Evolutionary conservation across 208 protist genomes (phyloP).

Genomic region (Acanthamoeba quina): DNA sequence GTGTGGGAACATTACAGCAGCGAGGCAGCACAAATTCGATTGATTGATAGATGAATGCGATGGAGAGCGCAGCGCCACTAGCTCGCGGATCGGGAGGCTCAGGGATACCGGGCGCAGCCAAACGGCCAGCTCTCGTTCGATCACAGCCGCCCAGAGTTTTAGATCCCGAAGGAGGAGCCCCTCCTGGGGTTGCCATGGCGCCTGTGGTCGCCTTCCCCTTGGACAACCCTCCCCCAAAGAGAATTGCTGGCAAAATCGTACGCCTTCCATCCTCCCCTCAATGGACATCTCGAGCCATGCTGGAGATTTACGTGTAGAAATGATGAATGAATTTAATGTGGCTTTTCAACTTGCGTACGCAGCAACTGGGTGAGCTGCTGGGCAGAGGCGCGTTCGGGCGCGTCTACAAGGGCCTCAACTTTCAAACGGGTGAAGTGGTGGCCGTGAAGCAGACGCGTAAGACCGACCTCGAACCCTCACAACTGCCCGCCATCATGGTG

Average conservation of each 20-base stretch:
- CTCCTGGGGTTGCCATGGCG: background rate
- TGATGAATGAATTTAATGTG: background rate
- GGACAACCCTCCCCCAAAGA: slow-evolving; percentile 17
- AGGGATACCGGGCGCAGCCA: background rate
- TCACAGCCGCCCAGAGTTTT: background rate
- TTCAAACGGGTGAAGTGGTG: slow-evolving; percentile 85
- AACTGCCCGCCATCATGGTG: slow-evolving; percentile 81
- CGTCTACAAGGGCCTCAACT: slow-evolving; percentile 89
- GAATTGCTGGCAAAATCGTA: slow-evolving; percentile 50
- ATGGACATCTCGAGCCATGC: background rate
- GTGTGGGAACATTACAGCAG: too few species aligned
- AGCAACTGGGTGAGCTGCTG: slow-evolving; percentile 79
- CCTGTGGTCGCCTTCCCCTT: background rate
- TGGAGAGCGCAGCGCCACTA: background rate
- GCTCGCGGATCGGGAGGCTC: background rate
- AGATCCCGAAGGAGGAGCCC: background rate
- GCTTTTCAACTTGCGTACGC: background rate
- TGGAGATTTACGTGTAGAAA: background rate
- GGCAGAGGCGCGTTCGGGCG: slow-evolving; percentile 85
- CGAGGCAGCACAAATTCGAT: too few species aligned
- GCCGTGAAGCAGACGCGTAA: slow-evolving; percentile 89
- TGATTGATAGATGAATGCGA: background rate
- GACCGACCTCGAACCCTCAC: slow-evolving; percentile 77
- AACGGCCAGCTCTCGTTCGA: background rate
- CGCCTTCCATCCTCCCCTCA: background rate